These are phyloP conservation scores for Ogataea neopini DNA, from an alignment of 805 yeast genomes.

Conservation along the genomic window DNA sequence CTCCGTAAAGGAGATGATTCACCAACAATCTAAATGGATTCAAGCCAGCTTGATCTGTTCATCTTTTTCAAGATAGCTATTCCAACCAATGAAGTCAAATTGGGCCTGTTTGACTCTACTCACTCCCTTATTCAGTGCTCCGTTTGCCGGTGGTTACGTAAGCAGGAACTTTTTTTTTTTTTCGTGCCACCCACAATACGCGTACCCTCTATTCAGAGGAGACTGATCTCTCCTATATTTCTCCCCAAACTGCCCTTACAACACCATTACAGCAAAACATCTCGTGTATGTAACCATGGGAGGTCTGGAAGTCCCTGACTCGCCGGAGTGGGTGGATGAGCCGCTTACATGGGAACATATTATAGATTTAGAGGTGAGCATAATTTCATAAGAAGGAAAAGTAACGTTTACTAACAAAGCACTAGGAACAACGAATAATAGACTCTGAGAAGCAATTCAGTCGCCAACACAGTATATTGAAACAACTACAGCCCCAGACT, in stretches of 20 bases:
- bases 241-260: not conserved
- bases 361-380: constrained; percentile 15
- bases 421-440: constrained; percentile 2
- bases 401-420: constrained; percentile 6
- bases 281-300: constrained; percentile 5
- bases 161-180: constrained; percentile 1
- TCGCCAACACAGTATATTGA: constrained; percentile 15
- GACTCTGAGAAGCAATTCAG: constrained; percentile 6
- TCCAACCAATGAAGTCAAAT: too few relatives aligned
- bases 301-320: constrained; percentile 20
- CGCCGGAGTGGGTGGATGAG: constrained; percentile 23
- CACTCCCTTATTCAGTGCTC: too few relatives aligned
- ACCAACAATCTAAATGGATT: too few relatives aligned
- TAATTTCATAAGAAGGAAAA: not conserved
- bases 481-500: constrained; percentile 23
- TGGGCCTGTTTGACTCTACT: not conserved
- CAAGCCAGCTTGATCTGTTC: too few relatives aligned
- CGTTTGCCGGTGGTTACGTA: not conserved
- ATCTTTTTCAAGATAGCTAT: too few relatives aligned
- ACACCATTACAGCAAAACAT: not conserved
- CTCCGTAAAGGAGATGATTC: too few relatives aligned
- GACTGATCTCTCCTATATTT: not conserved
- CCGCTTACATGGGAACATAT: constrained; percentile 20
- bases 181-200: not conserved
- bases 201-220: not conserved